Evolutionary conservation across 1,284 basidiomycete genomes (phyloP).

Genomic region (Omphalotus olearius): DNA sequence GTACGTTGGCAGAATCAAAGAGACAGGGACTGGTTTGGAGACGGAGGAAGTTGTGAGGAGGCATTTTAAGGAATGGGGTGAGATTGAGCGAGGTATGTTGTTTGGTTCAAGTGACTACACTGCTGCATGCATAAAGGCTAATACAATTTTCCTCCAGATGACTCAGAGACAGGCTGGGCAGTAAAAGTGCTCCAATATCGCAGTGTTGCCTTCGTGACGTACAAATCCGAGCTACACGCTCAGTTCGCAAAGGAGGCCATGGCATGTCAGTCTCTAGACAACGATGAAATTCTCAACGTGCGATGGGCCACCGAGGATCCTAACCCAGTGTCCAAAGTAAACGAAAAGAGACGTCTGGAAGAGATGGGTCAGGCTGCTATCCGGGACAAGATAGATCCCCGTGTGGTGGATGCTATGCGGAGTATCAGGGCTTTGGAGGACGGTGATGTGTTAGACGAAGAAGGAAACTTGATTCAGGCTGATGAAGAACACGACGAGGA

Average conservation of each 20-base stretch:
- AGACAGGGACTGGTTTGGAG: slow-evolving; percentile 83
- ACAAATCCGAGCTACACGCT: slow-evolving; percentile 80
- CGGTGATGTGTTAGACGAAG: slow-evolving; percentile 54
- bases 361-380: slow-evolving; percentile 84
- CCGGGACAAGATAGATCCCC: slow-evolving; percentile 75
- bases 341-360: slow-evolving; percentile 79
- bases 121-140: too few species aligned
- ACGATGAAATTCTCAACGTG: slow-evolving; percentile 97
- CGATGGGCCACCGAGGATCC: slow-evolving; percentile 98
- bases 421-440: slow-evolving; percentile 82
- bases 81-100: slow-evolving; percentile 84
- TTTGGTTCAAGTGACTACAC: background rate
- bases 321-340: slow-evolving; percentile 83
- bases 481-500: slow-evolving; percentile 35
- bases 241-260: slow-evolving; percentile 99
- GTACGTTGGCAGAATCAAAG: slow-evolving; percentile 92
- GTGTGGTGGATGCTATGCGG: slow-evolving; percentile 84
- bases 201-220: slow-evolving; percentile 97
- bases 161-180: slow-evolving; percentile 31
- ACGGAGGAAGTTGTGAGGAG: slow-evolving; percentile 86
- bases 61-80: slow-evolving; percentile 98
- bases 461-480: slow-evolving; percentile 29
- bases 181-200: slow-evolving; percentile 93
- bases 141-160: slow-evolving; percentile 21
- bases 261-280: slow-evolving; percentile 97